A percentile compares a stretch with the other conserved stretches of the same genome.
Evolutionary conservation across 2,329 filamentous ascomycete species (phyloP).

Genomic region (Colletotrichum tabaci): DNA sequence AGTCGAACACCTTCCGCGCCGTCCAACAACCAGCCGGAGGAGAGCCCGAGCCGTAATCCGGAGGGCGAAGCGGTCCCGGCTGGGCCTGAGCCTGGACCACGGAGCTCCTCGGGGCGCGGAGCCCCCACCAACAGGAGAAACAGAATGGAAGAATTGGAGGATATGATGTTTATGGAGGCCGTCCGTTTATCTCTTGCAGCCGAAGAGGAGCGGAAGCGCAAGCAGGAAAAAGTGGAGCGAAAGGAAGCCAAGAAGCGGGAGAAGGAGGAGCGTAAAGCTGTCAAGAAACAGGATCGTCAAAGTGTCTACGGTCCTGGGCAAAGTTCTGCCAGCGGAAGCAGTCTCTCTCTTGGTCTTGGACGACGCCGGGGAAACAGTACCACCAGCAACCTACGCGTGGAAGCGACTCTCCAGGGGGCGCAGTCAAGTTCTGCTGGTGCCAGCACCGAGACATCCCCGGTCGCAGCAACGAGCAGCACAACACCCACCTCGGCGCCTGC

Average conservation of each 20-base stretch:
- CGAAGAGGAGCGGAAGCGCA: conserved; percentile 92
- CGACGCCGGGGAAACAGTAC: conserved; percentile 72
- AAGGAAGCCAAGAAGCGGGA: conserved; percentile 90
- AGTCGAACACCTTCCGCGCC: conserved; percentile 50
- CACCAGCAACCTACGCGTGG: conserved; percentile 72
- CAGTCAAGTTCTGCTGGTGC: conserved; percentile 31
- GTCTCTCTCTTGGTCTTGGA: conserved; percentile 73
- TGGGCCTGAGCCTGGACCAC: conserved; percentile 53
- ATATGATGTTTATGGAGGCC: conserved; percentile 99
- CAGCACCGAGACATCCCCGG: conserved; percentile 45
- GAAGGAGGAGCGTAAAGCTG: conserved; percentile 85
- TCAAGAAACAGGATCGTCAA: conserved; percentile 71
- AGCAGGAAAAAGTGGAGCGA: conserved; percentile 83
- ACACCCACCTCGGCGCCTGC: conserved; percentile 16
- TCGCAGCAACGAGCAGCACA: conserved; percentile 52
- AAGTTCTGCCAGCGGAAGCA: conserved; percentile 73
- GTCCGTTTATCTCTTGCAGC: conserved; percentile 91
- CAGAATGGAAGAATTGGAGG: conserved; percentile 90
- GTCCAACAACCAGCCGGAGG: conserved; percentile 49
- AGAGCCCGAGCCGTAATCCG: conserved; percentile 47
- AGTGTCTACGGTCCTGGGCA: conserved; percentile 57
- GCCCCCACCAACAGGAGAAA: conserved; percentile 53
- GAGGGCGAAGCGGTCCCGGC: conserved; percentile 47
- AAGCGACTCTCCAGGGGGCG: conserved; percentile 65
- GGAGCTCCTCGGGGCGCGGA: conserved; percentile 50